Base-by-base conservation (phyloP, 1,284 basidiomycete genomes). In the Sporisorium graminicola region DNA sequence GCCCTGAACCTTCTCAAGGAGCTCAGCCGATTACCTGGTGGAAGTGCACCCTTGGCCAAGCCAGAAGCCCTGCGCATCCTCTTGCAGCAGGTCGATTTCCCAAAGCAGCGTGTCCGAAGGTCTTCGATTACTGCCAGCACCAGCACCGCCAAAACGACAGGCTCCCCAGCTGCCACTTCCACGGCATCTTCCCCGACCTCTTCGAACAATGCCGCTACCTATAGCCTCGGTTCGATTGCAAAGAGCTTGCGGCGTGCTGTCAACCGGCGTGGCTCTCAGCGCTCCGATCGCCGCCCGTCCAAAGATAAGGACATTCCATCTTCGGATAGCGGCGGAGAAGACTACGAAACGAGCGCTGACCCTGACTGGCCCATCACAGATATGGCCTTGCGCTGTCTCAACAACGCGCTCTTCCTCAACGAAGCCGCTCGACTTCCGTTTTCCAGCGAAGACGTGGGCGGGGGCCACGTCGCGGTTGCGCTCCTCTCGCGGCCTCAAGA, bases 371-470 rank as follows among this genome's bases (percentile, higher is more conserved):
- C 58, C 27, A 64, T 74, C 57, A 74, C 78, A 10, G 81, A 83
- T 29, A 66, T 77, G 59, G 78, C 78, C 16, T 47, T 83, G 43
- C 78, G 81, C 50, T 76, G 73, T 35, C 74, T 83, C 65, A 83
- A 83, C 69, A 83, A 83, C 54, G 77, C 71, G 2, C 70, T 83
- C 33, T 80, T 74, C 52, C 75, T 82, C 35, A 73, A 83, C 54
- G 62, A 81, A 49, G 43, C 58, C 26, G 58, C 69, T 3, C 46
- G 80, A 2, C 53, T 62, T 14, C 60, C 63, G 9, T 82, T 81
- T 43, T 68, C 65, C 14, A 59, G 62, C 47, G 65, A 72, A 40
- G 68, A 70, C 2, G 60, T 79, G 6, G 79, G 68, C 2, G 80
- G 79, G 16, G 75, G 77, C 1, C 60, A 66, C 27, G 64, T 60